These are phyloP conservation scores for Lactarius hatsudake DNA, from an alignment of 768 basidiomycete species.

Conservation along the genomic window DNA sequence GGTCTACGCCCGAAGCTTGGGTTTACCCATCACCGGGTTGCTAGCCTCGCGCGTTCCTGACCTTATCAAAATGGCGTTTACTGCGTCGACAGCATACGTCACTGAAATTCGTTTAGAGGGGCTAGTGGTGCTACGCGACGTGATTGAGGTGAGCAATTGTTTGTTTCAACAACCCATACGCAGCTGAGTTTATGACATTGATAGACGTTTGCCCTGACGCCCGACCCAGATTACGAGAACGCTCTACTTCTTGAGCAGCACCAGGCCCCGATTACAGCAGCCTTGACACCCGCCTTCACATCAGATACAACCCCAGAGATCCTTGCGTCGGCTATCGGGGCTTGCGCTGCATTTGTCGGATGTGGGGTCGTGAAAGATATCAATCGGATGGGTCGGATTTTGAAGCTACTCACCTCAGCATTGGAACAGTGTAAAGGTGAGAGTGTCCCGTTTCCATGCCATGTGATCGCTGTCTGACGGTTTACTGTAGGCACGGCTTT, in stretches of 20 bases:
- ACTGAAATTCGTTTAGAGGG: constrained; percentile 94
- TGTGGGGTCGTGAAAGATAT: constrained; percentile 93
- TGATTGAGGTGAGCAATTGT: constrained; percentile 70
- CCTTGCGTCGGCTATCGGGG: constrained; percentile 84
- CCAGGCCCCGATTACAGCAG: constrained; percentile 97
- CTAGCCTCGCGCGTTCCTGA: constrained; percentile 86
- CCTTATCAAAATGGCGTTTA: constrained; percentile 97
- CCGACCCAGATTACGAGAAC: constrained; percentile 92
- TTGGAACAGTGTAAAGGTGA: constrained; percentile 88
- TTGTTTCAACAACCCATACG: background rate
- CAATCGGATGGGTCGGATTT: constrained; percentile 86
- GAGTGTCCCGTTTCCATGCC: constrained; percentile 10
- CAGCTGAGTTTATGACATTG: constrained; percentile 14
- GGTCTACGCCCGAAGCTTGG: constrained; percentile 58
- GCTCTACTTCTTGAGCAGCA: constrained; percentile 91
- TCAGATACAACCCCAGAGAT: constrained; percentile 96
- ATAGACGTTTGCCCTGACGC: constrained; percentile 80
- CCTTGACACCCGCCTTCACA: constrained; percentile 94
- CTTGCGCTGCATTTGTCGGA: constrained; percentile 93
- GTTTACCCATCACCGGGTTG: constrained; percentile 57
- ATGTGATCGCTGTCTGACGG: constrained; percentile 1
- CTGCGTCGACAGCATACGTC: constrained; percentile 93
- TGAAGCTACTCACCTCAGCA: constrained; percentile 83
- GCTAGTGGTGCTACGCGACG: constrained; percentile 82
- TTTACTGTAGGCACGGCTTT: constrained; percentile 66